Evolutionary conservation across 129 eudicot genomes (phyloP).

Genomic region (Artemisia annua): DNA sequence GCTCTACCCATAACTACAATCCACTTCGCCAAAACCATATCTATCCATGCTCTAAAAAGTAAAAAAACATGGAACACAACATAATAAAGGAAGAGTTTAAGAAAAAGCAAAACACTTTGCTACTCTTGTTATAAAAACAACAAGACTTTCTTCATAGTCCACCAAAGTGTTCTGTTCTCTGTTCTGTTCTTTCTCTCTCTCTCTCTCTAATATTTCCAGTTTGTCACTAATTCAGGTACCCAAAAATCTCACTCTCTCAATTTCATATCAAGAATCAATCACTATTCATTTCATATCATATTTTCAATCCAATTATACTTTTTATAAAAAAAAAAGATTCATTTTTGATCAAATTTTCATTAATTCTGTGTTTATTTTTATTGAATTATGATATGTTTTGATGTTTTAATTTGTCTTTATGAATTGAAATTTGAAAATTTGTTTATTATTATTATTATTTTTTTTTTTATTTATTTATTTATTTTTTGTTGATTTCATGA

Average conservation of each 20-base stretch:
- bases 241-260: too few species aligned
- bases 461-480: too few species aligned
- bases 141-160: background rate
- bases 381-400: background rate
- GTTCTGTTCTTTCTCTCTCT: background rate
- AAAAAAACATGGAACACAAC: background rate
- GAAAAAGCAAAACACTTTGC: background rate
- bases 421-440: background rate
- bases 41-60: too few species aligned
- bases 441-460: too few species aligned
- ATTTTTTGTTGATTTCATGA: too few species aligned
- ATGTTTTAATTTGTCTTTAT: background rate
- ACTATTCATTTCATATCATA: too few species aligned
- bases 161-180: background rate
- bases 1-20: too few species aligned
- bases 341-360: background rate
- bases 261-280: too few species aligned
- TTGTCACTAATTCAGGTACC: background rate
- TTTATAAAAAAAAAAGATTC: too few species aligned
- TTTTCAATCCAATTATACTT: too few species aligned
- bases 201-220: background rate
- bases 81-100: background rate
- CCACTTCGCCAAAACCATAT: too few species aligned
- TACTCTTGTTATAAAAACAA: background rate
- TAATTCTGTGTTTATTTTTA: background rate